phyloP scores from a whole-genome alignment of 352 stramenopile species.

The Phytophthora fragariaefolia region DNA sequence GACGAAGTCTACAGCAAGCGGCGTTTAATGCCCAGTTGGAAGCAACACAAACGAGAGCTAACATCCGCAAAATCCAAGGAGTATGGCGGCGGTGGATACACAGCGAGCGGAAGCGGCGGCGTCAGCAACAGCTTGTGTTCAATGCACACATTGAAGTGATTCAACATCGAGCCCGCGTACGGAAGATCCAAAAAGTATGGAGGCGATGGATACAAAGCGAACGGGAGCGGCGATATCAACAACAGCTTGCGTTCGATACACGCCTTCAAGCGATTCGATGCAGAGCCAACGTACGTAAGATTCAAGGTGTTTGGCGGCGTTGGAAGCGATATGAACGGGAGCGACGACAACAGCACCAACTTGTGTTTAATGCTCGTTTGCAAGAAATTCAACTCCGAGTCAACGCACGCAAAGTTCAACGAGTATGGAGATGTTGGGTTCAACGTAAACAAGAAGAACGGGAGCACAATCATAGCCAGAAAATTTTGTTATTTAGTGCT shows the following conservation, averaged over 20 bases:
- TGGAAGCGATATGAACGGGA: background rate
- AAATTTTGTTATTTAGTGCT: slow-evolving; percentile 5
- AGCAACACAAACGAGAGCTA: slow-evolving; percentile 2
- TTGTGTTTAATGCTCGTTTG: slow-evolving; percentile 6
- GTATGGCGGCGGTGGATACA: slow-evolving; percentile 16
- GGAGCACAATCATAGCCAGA: slow-evolving; percentile 8
- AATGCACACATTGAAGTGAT: background rate
- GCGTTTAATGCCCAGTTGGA: slow-evolving; percentile 5
- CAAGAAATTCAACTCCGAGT: slow-evolving; percentile 3
- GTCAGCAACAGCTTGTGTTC: slow-evolving; percentile 7
- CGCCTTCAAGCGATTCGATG: slow-evolving; percentile 3
- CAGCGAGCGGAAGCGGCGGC: background rate
- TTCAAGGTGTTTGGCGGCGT: slow-evolving; percentile 13
- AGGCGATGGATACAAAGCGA: background rate
- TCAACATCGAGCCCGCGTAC: background rate
- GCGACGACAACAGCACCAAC: slow-evolving; percentile 3
- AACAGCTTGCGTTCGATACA: background rate
- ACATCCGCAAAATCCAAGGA: slow-evolving; percentile 17
- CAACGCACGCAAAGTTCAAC: slow-evolving; percentile 19
- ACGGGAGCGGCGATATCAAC: background rate
- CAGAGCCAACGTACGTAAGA: slow-evolving; percentile 6
- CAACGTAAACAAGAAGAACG: background rate
- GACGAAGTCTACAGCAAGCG: slow-evolving; percentile 11
- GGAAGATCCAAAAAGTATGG: slow-evolving; percentile 17
- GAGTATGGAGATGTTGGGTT: slow-evolving; percentile 12